A percentile compares a stretch with the other conserved stretches of the same genome.
Evolutionary conservation across 2,329 filamentous ascomycete species (phyloP).

Genomic region (Nigrograna mackinnonii): DNA sequence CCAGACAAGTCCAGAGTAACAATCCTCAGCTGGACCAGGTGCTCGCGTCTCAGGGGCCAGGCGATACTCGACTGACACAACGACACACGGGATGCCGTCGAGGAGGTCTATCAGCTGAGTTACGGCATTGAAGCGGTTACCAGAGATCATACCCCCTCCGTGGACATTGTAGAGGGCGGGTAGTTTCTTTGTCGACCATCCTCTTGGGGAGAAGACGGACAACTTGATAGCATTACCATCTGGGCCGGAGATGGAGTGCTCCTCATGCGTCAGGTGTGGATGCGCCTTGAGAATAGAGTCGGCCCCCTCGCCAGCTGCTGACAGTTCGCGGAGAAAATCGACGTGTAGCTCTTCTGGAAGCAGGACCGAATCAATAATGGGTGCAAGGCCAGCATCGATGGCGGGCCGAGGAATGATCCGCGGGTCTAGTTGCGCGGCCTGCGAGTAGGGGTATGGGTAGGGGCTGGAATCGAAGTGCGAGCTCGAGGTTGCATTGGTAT

Average conservation of each 20-base stretch:
- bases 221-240: not conserved
- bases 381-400: not conserved
- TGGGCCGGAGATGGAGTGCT: not conserved
- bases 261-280: not conserved
- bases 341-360: not conserved
- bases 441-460: not conserved
- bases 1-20: constrained; percentile 17
- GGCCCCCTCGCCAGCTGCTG: not conserved
- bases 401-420: not conserved
- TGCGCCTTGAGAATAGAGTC: not conserved
- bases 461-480: not conserved
- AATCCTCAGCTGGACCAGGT: constrained; percentile 18
- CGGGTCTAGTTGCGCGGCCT: not conserved
- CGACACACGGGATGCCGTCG: constrained; percentile 12
- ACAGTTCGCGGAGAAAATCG: not conserved
- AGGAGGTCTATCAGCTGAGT: constrained; percentile 13
- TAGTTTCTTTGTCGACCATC: not conserved
- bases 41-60: constrained; percentile 15
- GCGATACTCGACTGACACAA: constrained; percentile 18
- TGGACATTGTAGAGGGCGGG: not conserved
- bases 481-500: too few species aligned
- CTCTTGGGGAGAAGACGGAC: not conserved
- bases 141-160: constrained; percentile 14
- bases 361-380: not conserved
- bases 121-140: constrained; percentile 17